Evolutionary conservation across 2,329 filamentous ascomycete genomes (phyloP), one percentile per base, ranked within the genome.

Genomic region (Sporothrix schenckii): DNA sequence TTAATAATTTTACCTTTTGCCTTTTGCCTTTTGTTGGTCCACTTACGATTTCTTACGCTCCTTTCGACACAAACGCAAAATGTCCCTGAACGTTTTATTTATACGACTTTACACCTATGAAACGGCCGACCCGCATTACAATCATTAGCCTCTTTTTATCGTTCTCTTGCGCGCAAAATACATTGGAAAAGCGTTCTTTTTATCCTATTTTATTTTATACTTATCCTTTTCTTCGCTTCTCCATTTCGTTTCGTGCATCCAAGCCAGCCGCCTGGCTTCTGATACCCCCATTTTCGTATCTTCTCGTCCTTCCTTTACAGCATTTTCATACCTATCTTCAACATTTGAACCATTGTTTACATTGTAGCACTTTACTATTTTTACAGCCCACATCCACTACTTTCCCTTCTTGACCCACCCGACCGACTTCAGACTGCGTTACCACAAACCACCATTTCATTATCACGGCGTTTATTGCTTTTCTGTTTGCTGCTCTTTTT

Each of bases 61-160:
- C 41, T 63, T 68, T 50, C 27, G 52, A 61, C 50, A 41, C 21
- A 47, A 14, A 34, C 19, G 21, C 61, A 67, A 39, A 60, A 61
- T 61, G 56, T 61, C 56, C 56, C 4, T 41, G 34, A 9, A 50
- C 11, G 30, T n/a, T 16, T 13, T 14, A 21, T n/a, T 50, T 49
- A 19, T 65, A 69, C 47, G 44, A 63, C 56, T 56, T 49, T 21
- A 41, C 34, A 66, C n/a, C 47, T 27, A 49, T 56, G 47, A 41
- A 53, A 69, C 68, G 68, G 68, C 68, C 68, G 56, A 69, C 68
- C 68, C 66, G 68, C 68, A 63, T 58, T 39, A 49, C 56, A 16
- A 50, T 63, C 56, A 24, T 63, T 47, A 34, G 34, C 34, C 34
- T 34, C 34, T 34, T 27, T 21, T 7, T 50, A 39, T 50, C 24